Evolutionary conservation across 495 filamentous ascomycete species (phyloP).

Genomic region (Neurospora tetrasperma): DNA sequence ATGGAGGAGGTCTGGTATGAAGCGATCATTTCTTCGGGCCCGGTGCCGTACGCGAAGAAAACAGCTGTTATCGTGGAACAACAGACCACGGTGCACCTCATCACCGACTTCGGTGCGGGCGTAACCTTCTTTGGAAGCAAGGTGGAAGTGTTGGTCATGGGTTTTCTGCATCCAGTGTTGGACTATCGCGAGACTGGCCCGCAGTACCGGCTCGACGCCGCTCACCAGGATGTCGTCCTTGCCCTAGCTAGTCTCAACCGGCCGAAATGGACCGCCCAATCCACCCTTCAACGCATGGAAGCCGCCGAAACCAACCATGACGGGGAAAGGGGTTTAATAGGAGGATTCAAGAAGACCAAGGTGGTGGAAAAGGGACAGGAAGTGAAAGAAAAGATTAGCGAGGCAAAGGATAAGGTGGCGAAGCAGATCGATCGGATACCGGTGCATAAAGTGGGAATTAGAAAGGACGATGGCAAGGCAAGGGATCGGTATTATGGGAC

Average conservation of each 20-base stretch:
- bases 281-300: slow-evolving; percentile 15
- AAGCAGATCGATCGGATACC: slow-evolving; percentile 41
- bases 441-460: slow-evolving; percentile 45
- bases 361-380: slow-evolving; percentile 26
- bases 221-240: slow-evolving; percentile 39
- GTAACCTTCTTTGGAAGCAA: slow-evolving; percentile 26
- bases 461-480: slow-evolving; percentile 36
- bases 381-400: neutral
- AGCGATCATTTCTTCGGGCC: slow-evolving; percentile 42
- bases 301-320: slow-evolving; percentile 18
- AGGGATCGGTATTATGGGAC: slow-evolving; percentile 35
- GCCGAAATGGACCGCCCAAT: slow-evolving; percentile 42
- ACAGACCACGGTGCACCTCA: slow-evolving; percentile 29
- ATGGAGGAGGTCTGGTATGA: slow-evolving; percentile 36
- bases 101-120: slow-evolving; percentile 37
- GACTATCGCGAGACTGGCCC: slow-evolving; percentile 16
- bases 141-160: slow-evolving; percentile 46
- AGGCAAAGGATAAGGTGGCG: neutral
- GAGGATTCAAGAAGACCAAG: slow-evolving; percentile 24
- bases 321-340: slow-evolving; percentile 25
- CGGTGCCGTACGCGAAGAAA: slow-evolving; percentile 26
- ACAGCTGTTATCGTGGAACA: slow-evolving; percentile 29
- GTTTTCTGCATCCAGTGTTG: slow-evolving; percentile 36
- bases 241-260: slow-evolving; percentile 43
- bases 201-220: slow-evolving; percentile 31